Conservation (phyloP, 1,284 basidiomycete species). For the Tilletiaria anomala region DNA sequence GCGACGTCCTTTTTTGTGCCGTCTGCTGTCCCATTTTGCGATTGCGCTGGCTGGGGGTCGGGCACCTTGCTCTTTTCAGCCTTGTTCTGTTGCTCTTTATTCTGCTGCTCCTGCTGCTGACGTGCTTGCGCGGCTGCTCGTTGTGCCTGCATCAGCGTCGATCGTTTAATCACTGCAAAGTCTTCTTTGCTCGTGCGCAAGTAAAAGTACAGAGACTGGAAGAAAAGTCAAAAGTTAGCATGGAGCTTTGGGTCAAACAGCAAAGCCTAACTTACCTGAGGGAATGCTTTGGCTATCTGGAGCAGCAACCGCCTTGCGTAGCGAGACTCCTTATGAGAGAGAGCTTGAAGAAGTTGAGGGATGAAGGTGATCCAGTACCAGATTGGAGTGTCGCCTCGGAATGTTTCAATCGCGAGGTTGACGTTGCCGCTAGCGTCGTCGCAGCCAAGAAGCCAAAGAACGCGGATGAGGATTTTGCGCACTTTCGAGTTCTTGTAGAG, state of each 20-base stretch:
- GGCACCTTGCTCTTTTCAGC: not conserved
- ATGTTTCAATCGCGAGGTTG: constrained; percentile 80
- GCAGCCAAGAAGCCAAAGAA: constrained; percentile 89
- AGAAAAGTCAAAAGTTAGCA: not conserved
- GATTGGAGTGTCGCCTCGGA: constrained; percentile 87
- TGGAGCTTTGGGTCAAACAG: not conserved
- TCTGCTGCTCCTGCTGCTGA: constrained; percentile 39
- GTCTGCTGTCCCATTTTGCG: too few species aligned
- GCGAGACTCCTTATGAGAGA: constrained; percentile 80
- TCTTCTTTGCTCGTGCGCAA: constrained; percentile 85
- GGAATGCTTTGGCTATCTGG: constrained; percentile 79
- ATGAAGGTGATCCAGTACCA: constrained; percentile 99
- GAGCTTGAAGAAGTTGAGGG: constrained; percentile 80
- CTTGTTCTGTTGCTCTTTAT: constrained; percentile 1
- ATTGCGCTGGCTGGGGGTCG: constrained; percentile 6
- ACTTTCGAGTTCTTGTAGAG: constrained; percentile 90
- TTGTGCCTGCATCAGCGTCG: too few species aligned
- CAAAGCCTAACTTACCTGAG: constrained; percentile 55
- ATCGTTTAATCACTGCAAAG: too few species aligned
- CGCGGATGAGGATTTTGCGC: constrained; percentile 74
- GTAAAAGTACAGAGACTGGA: constrained; percentile 84
- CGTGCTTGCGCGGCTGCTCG: constrained; percentile 37
- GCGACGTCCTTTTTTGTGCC: too few species aligned
- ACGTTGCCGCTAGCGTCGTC: constrained; percentile 67
- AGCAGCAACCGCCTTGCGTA: constrained; percentile 80